phyloP scores from a whole-genome alignment of 345 rosid species.

The Pugionium dolabratum region DNA sequence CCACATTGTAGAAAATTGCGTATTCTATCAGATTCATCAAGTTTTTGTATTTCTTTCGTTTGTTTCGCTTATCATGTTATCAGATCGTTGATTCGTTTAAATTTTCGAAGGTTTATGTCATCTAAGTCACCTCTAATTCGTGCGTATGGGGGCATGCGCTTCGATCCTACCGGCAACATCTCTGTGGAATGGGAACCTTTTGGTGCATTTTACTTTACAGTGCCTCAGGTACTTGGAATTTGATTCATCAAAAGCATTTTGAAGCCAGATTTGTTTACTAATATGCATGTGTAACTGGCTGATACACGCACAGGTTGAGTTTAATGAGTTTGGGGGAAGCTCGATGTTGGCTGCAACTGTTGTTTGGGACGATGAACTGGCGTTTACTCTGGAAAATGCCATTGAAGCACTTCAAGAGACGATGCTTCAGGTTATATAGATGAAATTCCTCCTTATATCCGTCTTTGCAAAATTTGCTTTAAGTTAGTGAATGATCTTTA shows the following conservation, averaged over 20 bases:
- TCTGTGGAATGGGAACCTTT: slow-evolving; percentile 84
- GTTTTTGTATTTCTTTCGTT: background rate
- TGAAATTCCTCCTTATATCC: background rate
- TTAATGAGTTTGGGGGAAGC: slow-evolving; percentile 74
- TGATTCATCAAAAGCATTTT: background rate
- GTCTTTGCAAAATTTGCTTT: background rate
- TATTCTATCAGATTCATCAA: too few relatives aligned
- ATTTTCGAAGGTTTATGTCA: slow-evolving; percentile 61
- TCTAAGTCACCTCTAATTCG: slow-evolving; percentile 76
- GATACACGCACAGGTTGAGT: slow-evolving; percentile 66
- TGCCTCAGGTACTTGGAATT: slow-evolving; percentile 72
- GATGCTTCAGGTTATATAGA: slow-evolving; percentile 52
- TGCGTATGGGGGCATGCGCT: slow-evolving; percentile 91
- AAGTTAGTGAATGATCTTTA: slow-evolving; percentile 4
- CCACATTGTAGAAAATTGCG: too few relatives aligned
- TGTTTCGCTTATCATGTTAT: background rate
- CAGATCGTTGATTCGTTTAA: background rate
- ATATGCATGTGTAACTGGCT: background rate
- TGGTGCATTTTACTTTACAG: slow-evolving; percentile 85
- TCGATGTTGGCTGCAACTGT: slow-evolving; percentile 85
- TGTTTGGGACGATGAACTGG: slow-evolving; percentile 75
- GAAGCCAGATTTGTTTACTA: slow-evolving; percentile 1
- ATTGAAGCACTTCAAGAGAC: slow-evolving; percentile 55
- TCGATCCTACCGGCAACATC: slow-evolving; percentile 64
- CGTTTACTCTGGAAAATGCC: slow-evolving; percentile 69